phyloP scores from a whole-genome alignment of 169 alveolate genomes.

The Plasmodium falciparum region DNA sequence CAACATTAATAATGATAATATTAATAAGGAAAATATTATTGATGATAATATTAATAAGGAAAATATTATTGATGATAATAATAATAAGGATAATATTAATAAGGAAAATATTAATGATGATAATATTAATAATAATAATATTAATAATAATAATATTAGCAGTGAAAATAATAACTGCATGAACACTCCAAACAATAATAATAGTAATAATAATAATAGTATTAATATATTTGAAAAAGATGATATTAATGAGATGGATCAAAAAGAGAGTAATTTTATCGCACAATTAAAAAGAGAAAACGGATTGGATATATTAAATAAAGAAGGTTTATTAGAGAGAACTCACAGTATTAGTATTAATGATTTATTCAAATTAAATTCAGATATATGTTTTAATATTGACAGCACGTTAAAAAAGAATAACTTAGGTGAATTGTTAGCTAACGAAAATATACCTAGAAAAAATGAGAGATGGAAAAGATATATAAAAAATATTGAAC shows the following conservation, averaged over 20 bases:
- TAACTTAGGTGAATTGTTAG: constrained; percentile 32
- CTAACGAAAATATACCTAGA: constrained; percentile 13
- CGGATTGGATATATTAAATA: constrained; percentile 20
- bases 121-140: neutral
- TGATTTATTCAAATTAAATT: constrained; percentile 53
- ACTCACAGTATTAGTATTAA: constrained; percentile 39
- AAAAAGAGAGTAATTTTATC: constrained; percentile 5
- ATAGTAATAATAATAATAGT: too few relatives aligned
- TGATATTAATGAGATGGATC: neutral
- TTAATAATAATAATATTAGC: neutral
- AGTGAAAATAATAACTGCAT: constrained; percentile 1
- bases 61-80: too few relatives aligned
- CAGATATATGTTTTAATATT: constrained; percentile 22
- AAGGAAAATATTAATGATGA: too few relatives aligned
- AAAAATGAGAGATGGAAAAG: constrained; percentile 81
- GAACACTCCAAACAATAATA: neutral
- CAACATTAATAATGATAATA: too few relatives aligned
- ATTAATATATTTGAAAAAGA: neutral
- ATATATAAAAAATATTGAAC: constrained; percentile 80
- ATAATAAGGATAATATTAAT: too few relatives aligned
- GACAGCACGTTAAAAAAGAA: constrained; percentile 44
- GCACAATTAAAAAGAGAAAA: constrained; percentile 34
- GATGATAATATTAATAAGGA: too few relatives aligned
- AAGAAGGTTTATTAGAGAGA: constrained; percentile 30
- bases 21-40: too few relatives aligned